Evolutionary conservation across 2,329 filamentous ascomycete genomes (phyloP).

Genomic region (Cladosporium sp.): DNA sequence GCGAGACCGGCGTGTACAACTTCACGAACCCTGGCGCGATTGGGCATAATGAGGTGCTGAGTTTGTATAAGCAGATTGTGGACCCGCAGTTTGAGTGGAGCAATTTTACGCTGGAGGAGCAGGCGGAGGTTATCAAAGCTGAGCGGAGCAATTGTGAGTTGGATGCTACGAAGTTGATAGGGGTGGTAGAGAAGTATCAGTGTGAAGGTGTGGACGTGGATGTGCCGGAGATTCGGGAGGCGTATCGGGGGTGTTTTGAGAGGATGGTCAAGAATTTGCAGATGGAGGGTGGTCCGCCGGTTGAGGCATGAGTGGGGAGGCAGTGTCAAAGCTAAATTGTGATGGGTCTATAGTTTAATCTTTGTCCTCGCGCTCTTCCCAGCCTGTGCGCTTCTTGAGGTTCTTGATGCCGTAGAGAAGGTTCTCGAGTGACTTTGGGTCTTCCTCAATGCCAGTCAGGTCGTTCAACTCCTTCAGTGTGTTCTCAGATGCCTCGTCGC

Average conservation of each 20-base stretch:
- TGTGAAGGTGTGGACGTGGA: slow-evolving; percentile 43
- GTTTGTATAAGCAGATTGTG: slow-evolving; percentile 63
- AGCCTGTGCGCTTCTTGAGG: slow-evolving; percentile 48
- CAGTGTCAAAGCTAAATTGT: neutral
- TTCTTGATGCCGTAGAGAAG: slow-evolving; percentile 51
- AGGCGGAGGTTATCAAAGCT: slow-evolving; percentile 67
- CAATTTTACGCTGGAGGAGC: slow-evolving; percentile 67
- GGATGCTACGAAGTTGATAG: slow-evolving; percentile 62
- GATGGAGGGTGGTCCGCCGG: slow-evolving; percentile 19
- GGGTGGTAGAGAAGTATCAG: slow-evolving; percentile 59
- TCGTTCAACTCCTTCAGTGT: slow-evolving; percentile 25
- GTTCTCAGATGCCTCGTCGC: slow-evolving; percentile 6
- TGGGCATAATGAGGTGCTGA: slow-evolving; percentile 68
- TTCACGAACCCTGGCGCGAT: slow-evolving; percentile 71
- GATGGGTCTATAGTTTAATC: neutral
- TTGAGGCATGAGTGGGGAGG: neutral
- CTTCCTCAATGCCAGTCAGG: slow-evolving; percentile 22
- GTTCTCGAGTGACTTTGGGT: slow-evolving; percentile 43
- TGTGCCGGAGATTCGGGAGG: slow-evolving; percentile 63
- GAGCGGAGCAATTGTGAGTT: slow-evolving; percentile 65
- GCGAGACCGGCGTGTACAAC: slow-evolving; percentile 66
- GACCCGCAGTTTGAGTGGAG: slow-evolving; percentile 62
- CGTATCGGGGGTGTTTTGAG: slow-evolving; percentile 63
- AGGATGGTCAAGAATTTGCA: slow-evolving; percentile 48
- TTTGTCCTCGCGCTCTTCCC: slow-evolving; percentile 10